These are phyloP conservation scores for Pleurotus cornucopiae DNA, from an alignment of 768 basidiomycete genomes.

Conservation along the genomic window DNA sequence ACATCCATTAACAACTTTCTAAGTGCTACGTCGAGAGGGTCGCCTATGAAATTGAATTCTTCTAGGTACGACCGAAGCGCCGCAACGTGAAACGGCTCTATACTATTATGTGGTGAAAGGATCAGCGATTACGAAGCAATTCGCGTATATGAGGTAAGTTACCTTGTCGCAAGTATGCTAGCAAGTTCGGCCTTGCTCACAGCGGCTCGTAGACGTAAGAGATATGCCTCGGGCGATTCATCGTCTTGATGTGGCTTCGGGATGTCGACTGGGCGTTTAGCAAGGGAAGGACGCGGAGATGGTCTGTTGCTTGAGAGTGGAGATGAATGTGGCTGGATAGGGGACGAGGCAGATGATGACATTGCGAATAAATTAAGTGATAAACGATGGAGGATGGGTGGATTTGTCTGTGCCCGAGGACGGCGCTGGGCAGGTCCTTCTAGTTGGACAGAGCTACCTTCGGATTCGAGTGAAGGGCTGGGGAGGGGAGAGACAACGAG, in stretches of 20 bases:
- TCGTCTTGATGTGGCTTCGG: conserved; percentile 49
- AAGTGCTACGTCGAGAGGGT: conserved; percentile 89
- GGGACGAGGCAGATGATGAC: conserved; percentile 9
- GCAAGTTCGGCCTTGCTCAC: conserved; percentile 80
- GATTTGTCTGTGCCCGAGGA: conserved; percentile 54
- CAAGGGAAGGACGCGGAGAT: conserved; percentile 42
- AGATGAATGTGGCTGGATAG: neutral
- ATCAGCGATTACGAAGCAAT: conserved; percentile 7
- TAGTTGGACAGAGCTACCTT: conserved; percentile 10
- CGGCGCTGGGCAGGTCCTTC: conserved; percentile 19
- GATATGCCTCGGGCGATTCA: conserved; percentile 70
- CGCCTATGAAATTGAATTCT: conserved; percentile 71
- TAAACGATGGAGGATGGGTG: conserved; percentile 65
- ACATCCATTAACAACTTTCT: conserved; percentile 89
- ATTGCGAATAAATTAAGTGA: conserved; percentile 62
- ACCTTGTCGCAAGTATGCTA: conserved; percentile 80
- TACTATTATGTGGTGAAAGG: conserved; percentile 35
- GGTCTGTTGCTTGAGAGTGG: conserved; percentile 19
- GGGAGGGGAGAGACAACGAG: conserved; percentile 14
- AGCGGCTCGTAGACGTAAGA: conserved; percentile 56
- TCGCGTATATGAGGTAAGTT: conserved; percentile 9
- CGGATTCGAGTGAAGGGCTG: conserved; percentile 12
- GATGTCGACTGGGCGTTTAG: conserved; percentile 38
- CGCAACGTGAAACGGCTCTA: conserved; percentile 62
- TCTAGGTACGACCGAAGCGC: conserved; percentile 71